A percentile compares a stretch with the other conserved stretches of the same genome.
Evolutionary conservation across 345 rosid species (phyloP).

Genomic region (Salix caprea): DNA sequence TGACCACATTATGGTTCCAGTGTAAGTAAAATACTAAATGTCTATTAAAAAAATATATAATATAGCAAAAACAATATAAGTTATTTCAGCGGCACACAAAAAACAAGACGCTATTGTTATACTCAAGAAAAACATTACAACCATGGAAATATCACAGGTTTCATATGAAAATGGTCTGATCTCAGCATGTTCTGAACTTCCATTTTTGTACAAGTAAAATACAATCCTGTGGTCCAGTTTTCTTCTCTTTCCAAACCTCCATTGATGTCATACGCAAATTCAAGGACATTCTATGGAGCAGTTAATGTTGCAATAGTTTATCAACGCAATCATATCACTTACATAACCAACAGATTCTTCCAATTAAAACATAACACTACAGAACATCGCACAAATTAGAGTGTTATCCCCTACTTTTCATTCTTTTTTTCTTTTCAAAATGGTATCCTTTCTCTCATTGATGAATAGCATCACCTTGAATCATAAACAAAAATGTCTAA

Average conservation of each 20-base stretch:
- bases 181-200: too few relatives aligned
- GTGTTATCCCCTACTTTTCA: not conserved
- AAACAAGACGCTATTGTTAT: not conserved
- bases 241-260: too few relatives aligned
- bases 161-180: not conserved
- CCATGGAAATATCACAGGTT: not conserved
- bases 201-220: too few relatives aligned
- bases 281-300: not conserved
- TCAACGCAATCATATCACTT: not conserved
- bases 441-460: not conserved
- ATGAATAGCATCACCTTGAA: not conserved
- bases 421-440: not conserved
- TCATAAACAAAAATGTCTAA: not conserved
- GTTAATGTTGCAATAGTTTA: not conserved
- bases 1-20: not conserved
- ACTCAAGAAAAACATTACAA: not conserved
- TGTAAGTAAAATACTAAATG: not conserved
- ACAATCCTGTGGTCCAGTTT: too few relatives aligned
- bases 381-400: not conserved
- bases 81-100: not conserved
- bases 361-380: not conserved
- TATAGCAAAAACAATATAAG: not conserved
- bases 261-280: not conserved
- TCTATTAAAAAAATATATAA: not conserved
- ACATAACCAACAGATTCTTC: not conserved